Evolutionary conservation across 1,284 basidiomycete species (phyloP).

Genomic region (Pseudozyma tsukubaensis): DNA sequence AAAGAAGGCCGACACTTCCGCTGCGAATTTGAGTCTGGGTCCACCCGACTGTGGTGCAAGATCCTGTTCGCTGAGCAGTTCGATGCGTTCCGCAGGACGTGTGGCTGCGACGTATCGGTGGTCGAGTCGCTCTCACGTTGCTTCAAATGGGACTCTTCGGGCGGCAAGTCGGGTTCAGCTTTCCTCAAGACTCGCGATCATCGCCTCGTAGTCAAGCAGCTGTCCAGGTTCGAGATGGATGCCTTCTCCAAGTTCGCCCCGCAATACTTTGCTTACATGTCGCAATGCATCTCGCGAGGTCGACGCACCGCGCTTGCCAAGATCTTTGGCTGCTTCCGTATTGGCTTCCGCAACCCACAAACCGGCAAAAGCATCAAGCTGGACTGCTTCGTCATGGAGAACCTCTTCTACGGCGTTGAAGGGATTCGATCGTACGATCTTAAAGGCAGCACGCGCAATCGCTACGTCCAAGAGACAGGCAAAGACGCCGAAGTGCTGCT

Average conservation of each 20-base stretch:
- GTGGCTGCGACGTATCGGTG: conserved; percentile 92
- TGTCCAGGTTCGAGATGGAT: conserved; percentile 90
- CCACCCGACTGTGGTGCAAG: conserved; percentile 90
- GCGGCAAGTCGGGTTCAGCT: conserved; percentile 95
- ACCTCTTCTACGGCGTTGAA: conserved; percentile 89
- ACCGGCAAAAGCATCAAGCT: conserved; percentile 85
- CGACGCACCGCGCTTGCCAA: conserved; percentile 94
- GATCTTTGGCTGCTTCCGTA: conserved; percentile 96
- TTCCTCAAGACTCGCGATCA: conserved; percentile 92
- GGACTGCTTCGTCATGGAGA: conserved; percentile 97
- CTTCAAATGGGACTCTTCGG: conserved; percentile 93
- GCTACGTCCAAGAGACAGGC: conserved; percentile 85
- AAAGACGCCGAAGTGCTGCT: conserved; percentile 87
- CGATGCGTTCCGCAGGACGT: conserved; percentile 88
- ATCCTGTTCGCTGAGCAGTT: conserved; percentile 98
- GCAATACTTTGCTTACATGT: conserved; percentile 97
- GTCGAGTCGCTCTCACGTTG: conserved; percentile 93
- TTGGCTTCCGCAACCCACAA: conserved; percentile 87
- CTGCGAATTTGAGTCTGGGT: conserved; percentile 72
- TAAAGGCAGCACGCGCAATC: conserved; percentile 66
- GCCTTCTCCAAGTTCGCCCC: conserved; percentile 97
- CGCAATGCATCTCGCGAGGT: conserved; percentile 72
- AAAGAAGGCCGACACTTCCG: conserved; percentile 65
- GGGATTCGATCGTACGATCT: conserved; percentile 76
- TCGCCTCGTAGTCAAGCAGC: conserved; percentile 97